Base-by-base conservation (phyloP, 805 yeast species). In the Metschnikowia gelsemii region DNA sequence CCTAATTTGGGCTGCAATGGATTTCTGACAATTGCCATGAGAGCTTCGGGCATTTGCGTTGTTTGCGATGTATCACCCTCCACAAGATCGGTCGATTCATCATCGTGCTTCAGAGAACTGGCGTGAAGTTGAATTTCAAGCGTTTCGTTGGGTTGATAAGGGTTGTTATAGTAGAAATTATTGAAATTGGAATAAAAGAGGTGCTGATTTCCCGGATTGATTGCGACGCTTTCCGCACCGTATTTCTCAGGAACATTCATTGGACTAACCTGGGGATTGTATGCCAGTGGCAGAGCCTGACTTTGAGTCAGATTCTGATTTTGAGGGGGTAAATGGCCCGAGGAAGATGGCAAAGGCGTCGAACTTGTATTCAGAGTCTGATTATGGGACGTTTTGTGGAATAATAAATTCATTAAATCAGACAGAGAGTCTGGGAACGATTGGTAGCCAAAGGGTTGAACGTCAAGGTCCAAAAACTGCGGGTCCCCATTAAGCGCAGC, bases 401-500 rank as follows among this genome's bases (percentile, higher is more conserved):
- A 78, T 32, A 78, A 66, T 42, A 77, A 56, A 48, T 75, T 78
- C 43, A 78, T 59, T 63, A 78, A 68, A 36, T 76, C 75, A 43
- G 69, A 72, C 26, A 70, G 73, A 19, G 55, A 46, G 26, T 51
- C 55, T 7, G 51, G 43, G 14, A 35, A 25, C 12, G 47, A 30
- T 18, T 37, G 50, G 23, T 36, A 49, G 28, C 46, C 45, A 19
- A 43, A 26, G 4, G 42, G 29, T 29, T 28, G 49, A 26, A 48
- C 33, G 63, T 78, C 69, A 53, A 79, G 67, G 37, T 80, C 85
- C 16, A 79, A 61, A 45, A 78, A 76, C 42, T 77, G 79, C 4
- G 78, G 70, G 44, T 78, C 83, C 35, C 82, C 81, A 43, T 76
- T 76, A 35, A 53, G 78, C 0, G 90, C 89, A 4, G 87, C 82